A percentile compares a stretch with the other conserved stretches of the same genome.
Conservation (phyloP, 2,329 filamentous ascomycete genomes). For the Sclerotinia minor region DNA sequence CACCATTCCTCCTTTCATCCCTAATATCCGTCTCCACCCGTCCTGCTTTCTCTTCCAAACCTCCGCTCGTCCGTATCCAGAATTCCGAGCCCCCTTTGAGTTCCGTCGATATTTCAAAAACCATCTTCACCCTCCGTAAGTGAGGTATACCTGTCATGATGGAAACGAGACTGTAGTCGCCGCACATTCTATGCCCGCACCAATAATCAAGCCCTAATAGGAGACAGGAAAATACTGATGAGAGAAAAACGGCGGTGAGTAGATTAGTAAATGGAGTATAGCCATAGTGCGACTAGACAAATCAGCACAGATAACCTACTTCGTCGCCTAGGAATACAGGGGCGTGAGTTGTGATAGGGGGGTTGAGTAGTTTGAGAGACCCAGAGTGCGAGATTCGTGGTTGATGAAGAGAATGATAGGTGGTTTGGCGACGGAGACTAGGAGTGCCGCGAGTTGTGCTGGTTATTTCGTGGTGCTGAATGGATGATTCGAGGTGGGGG, state of each 20-base stretch:
- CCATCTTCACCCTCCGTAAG: not conserved
- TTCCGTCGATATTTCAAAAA: not conserved
- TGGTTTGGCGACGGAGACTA: not conserved
- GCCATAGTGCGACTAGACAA: not conserved
- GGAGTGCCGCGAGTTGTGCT: too few species aligned
- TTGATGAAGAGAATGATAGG: slow-evolving; percentile 8
- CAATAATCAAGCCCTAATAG: not conserved
- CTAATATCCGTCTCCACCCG: not conserved
- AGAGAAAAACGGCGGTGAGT: not conserved
- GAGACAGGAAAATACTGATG: not conserved
- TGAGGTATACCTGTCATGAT: not conserved
- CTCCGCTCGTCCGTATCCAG: slow-evolving; percentile 1
- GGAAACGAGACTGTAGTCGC: not conserved
- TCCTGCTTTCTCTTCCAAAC: not conserved
- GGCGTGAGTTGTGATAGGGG: not conserved
- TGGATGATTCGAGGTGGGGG: slow-evolving; percentile 8
- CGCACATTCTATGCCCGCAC: not conserved
- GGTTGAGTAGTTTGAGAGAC: not conserved
- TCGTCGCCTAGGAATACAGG: not conserved
- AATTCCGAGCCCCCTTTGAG: not conserved
- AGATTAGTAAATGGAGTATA: not conserved
- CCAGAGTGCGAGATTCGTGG: slow-evolving; percentile 8
- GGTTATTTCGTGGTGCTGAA: not conserved
- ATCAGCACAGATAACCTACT: not conserved
- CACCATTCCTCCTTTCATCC: not conserved